Percentiles rank a stretch among this genome's conserved stretches.
phyloP scores from a whole-genome alignment of 805 yeast genomes.

The Candida pseudoglaebosa region DNA sequence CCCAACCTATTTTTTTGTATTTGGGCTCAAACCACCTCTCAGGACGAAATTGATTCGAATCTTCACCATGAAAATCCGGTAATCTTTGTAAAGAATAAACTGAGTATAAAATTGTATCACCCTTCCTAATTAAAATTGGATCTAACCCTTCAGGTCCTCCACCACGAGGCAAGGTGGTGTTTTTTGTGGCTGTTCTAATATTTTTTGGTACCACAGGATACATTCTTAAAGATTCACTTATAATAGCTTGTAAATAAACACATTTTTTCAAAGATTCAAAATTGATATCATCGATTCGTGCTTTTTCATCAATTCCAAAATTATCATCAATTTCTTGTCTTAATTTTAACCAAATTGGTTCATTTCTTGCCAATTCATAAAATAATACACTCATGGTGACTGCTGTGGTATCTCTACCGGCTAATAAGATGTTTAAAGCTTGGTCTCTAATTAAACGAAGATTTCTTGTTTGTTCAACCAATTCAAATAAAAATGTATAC shows the following conservation, averaged over 20 bases:
- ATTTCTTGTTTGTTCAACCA: slow-evolving; percentile 34
- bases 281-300: slow-evolving; percentile 25
- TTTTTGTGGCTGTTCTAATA: slow-evolving; percentile 25
- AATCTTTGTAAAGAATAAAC: slow-evolving; percentile 20
- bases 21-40: slow-evolving; percentile 35
- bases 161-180: slow-evolving; percentile 30
- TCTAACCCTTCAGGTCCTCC: slow-evolving; percentile 25
- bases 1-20: slow-evolving; percentile 40
- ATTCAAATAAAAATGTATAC: slow-evolving; percentile 35
- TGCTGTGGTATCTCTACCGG: slow-evolving; percentile 43
- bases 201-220: slow-evolving; percentile 33
- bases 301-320: slow-evolving; percentile 32
- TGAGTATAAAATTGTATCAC: slow-evolving; percentile 16
- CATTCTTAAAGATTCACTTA: slow-evolving; percentile 35
- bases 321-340: slow-evolving; percentile 22
- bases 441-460: slow-evolving; percentile 35
- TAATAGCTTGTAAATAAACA: slow-evolving; percentile 33
- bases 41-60: slow-evolving; percentile 31
- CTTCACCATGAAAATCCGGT: slow-evolving; percentile 27
- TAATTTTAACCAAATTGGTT: slow-evolving; percentile 27
- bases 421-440: slow-evolving; percentile 36
- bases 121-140: slow-evolving; percentile 20
- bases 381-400: slow-evolving; percentile 33
- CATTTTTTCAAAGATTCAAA: slow-evolving; percentile 38
- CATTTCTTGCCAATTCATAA: slow-evolving; percentile 33